Conservation (phyloP, 352 stramenopile species). For the Globisporangium camurandrum region DNA sequence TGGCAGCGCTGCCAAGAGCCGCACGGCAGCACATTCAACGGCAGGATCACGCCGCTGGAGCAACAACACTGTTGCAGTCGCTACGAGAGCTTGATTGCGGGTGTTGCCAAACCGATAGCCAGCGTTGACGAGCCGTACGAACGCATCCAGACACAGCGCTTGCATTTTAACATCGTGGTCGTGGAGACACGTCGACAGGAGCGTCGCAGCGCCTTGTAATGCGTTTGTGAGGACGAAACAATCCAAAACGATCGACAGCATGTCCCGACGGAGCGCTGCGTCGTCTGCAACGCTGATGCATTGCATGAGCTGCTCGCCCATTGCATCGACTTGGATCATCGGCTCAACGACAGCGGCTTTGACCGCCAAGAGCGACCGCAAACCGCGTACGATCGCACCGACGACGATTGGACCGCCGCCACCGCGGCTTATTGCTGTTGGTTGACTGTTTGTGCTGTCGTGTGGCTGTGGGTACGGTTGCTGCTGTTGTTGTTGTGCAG, state of each 20-base stretch:
- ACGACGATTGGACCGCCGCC: conserved; percentile 44
- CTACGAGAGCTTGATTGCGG: conserved; percentile 22
- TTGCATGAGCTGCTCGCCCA: conserved; percentile 72
- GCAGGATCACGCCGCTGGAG: conserved; percentile 19
- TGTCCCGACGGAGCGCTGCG: conserved; percentile 67
- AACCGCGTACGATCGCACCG: conserved; percentile 51
- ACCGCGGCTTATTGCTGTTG: conserved; percentile 9
- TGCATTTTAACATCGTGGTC: conserved; percentile 58
- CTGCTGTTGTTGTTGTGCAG: no score
- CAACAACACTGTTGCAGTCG: conserved; percentile 25
- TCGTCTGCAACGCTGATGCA: conserved; percentile 68
- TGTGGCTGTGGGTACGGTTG: no score
- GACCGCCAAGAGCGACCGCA: conserved; percentile 44
- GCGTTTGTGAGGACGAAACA: conserved; percentile 41
- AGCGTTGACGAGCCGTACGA: conserved; percentile 38
- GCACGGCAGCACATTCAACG: conserved; percentile 24
- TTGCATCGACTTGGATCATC: conserved; percentile 77
- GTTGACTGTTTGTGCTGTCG: conserved; percentile 9
- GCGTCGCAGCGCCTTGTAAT: conserved; percentile 26
- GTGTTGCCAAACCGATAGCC: conserved; percentile 15
- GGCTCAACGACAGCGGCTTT: conserved; percentile 61
- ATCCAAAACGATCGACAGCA: conserved; percentile 66
- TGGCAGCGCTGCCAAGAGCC: conserved; percentile 24
- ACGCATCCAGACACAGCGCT: conserved; percentile 41
- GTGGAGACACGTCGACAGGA: conserved; percentile 39